Conservation (phyloP, 345 rosid genomes). For the Eucalyptus shirleyi region DNA sequence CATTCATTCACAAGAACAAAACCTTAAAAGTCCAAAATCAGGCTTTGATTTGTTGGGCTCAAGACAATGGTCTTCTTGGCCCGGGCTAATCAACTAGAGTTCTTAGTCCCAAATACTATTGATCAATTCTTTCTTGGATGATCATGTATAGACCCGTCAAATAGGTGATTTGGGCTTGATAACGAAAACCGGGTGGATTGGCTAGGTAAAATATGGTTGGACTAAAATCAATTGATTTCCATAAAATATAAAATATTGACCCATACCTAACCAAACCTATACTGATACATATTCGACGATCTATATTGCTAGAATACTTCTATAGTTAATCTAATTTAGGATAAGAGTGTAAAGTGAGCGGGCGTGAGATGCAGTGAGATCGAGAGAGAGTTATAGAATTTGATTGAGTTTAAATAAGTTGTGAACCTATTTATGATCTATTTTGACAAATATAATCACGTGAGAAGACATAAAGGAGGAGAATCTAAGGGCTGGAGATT, state of each 20-base stretch:
- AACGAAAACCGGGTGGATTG: too few relatives aligned
- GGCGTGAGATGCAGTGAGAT: too few relatives aligned
- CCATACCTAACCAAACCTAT: too few relatives aligned
- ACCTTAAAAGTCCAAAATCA: neutral
- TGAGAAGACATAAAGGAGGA: neutral
- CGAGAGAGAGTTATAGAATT: neutral
- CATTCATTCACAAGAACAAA: neutral
- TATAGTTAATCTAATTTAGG: too few relatives aligned
- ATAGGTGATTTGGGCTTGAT: rapidly evolving
- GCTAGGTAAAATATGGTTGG: too few relatives aligned
- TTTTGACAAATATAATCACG: neutral
- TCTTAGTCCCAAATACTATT: neutral
- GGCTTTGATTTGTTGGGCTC: constrained; percentile 19
- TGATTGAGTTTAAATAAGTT: rapidly evolving
- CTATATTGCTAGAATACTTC: rapidly evolving
- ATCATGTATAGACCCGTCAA: neutral
- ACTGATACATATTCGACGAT: rapidly evolving
- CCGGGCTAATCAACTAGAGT: neutral
- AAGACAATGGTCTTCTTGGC: constrained; percentile 3
- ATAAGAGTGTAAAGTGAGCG: rapidly evolving
- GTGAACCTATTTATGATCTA: too few relatives aligned
- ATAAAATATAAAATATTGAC: too few relatives aligned
- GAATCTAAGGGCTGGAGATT: neutral
- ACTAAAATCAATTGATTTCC: neutral
- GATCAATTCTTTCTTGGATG: neutral